Evolutionary conservation across 2,329 filamentous ascomycete genomes (phyloP), one percentile per base, ranked within the genome.

Genomic region (Penicillium hordei): DNA sequence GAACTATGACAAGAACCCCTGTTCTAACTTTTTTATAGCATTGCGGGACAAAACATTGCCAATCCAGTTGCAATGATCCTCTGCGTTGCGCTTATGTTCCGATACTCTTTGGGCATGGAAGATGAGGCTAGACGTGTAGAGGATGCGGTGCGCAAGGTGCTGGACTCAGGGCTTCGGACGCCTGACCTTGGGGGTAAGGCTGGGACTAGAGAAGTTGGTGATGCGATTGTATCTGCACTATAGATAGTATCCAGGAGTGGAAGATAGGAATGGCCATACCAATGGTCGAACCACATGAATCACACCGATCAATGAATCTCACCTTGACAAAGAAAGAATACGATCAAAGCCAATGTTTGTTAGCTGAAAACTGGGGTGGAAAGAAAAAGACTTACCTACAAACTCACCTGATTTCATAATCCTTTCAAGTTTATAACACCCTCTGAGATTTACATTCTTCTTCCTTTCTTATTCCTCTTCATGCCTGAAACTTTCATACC

Each of bases 1-100:
- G 34, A 40, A 15, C 1, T 1, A 29, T 34, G 13, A 10, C 10
- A 15, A 5, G 1, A 29, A 13, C 9, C 13, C 25, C 25, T 3
- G 2, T 31, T 23, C 60, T 66, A 17, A 66, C 25, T 19, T 5
- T n/a, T 5, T 12, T 31, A n/a, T 45, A 91, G 96, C 67, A 96
- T 97, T 68, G 91, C 89, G 0, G 91, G 91, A 58, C 83, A 93
- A 76, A 89, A 90, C 62, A 87, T 95, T 64, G 91, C 94, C 68
- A 95, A 93, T 78, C 93, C 93, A 5, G 82, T 96, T 58, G 92
- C 91, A 43, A 93, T 91, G 62, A 90, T 97, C 62, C 85, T 97
- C 23, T 95, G 91, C 3, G 84, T 95, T 12, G 91, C 91, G 68
- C 93, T 97, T 89, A 91, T 97, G 89, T 85, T 96, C 69, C 88